Percentiles rank a stretch among this genome's conserved stretches.
phyloP scores from a whole-genome alignment of 805 yeast genomes.

The Cyberlindnera americana region DNA sequence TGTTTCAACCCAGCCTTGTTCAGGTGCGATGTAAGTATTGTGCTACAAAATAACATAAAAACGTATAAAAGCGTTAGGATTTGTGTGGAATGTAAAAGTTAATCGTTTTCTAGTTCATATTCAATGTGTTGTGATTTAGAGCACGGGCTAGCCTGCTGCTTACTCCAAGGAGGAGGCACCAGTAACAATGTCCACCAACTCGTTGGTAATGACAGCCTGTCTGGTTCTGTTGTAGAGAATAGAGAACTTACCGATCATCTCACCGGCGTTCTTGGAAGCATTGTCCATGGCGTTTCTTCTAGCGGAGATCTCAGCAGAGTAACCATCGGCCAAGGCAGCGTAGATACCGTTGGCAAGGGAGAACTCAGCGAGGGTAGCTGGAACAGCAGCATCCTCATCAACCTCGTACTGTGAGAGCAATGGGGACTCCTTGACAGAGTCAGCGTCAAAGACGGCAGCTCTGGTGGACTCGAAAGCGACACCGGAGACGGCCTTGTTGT shows the following conservation, averaged over 20 bases:
- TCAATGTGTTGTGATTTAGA: background rate
- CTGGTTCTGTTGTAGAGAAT: constrained; percentile 99
- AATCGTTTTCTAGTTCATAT: constrained; percentile 16
- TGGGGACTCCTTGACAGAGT: constrained; percentile 77
- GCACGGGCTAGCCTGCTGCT: constrained; percentile 20
- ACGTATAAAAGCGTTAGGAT: constrained; percentile 4
- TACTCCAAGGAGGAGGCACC: constrained; percentile 99
- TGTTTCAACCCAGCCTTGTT: too few species aligned
- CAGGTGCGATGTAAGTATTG: too few species aligned
- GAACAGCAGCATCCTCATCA: constrained; percentile 63
- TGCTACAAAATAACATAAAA: background rate
- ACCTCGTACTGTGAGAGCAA: constrained; percentile 79
- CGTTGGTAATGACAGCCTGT: constrained; percentile 99
- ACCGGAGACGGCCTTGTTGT: constrained; percentile 84
- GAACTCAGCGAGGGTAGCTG: constrained; percentile 78
- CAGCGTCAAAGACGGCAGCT: constrained; percentile 63
- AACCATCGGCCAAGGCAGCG: constrained; percentile 95
- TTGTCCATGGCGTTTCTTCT: constrained; percentile 99
- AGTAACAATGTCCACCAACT: constrained; percentile 98
- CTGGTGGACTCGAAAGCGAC: constrained; percentile 85
- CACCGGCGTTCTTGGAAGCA: constrained; percentile 99
- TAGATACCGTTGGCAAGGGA: constrained; percentile 85
- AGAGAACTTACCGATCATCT: constrained; percentile 94
- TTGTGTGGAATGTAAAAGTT: constrained; percentile 5
- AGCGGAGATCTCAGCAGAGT: constrained; percentile 96